phyloP scores from a whole-genome alignment of 352 stramenopile genomes.

The Phytophthora colocasiae region DNA sequence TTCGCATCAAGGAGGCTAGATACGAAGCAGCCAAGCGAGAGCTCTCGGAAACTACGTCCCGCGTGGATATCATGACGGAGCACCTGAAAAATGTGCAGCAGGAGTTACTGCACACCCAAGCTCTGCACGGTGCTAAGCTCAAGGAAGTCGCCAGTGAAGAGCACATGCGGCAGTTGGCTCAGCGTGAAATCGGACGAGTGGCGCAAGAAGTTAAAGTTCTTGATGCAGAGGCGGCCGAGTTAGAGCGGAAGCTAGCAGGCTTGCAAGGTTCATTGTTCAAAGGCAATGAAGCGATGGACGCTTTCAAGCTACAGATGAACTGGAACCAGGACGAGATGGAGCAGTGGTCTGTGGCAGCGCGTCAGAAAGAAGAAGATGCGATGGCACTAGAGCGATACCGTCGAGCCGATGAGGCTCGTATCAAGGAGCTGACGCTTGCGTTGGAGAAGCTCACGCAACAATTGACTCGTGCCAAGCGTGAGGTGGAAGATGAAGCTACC shows the following conservation, averaged over 20 bases:
- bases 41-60: constrained; percentile 84
- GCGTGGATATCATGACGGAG: constrained; percentile 95
- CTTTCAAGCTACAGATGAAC: constrained; percentile 97
- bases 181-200: constrained; percentile 90
- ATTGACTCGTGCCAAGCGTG: constrained; percentile 79
- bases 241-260: constrained; percentile 88
- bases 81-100: constrained; percentile 97
- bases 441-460: constrained; percentile 94
- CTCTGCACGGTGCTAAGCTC: constrained; percentile 91
- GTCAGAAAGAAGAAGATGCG: constrained; percentile 97
- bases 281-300: constrained; percentile 95
- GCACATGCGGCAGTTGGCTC: constrained; percentile 92
- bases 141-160: constrained; percentile 95
- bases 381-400: constrained; percentile 94
- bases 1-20: constrained; percentile 78
- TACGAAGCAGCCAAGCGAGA: constrained; percentile 72
- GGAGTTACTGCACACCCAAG: constrained; percentile 95
- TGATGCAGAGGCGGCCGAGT: constrained; percentile 75
- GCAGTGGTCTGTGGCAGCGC: constrained; percentile 95
- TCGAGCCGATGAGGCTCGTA: constrained; percentile 94
- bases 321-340: constrained; percentile 99
- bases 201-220: constrained; percentile 77
- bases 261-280: constrained; percentile 93
- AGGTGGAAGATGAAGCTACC: constrained; percentile 85
- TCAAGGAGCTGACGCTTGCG: constrained; percentile 94